These are phyloP conservation scores for Sphaerulina musiva DNA, from an alignment of 2,329 filamentous ascomycete species.

Conservation along the genomic window DNA sequence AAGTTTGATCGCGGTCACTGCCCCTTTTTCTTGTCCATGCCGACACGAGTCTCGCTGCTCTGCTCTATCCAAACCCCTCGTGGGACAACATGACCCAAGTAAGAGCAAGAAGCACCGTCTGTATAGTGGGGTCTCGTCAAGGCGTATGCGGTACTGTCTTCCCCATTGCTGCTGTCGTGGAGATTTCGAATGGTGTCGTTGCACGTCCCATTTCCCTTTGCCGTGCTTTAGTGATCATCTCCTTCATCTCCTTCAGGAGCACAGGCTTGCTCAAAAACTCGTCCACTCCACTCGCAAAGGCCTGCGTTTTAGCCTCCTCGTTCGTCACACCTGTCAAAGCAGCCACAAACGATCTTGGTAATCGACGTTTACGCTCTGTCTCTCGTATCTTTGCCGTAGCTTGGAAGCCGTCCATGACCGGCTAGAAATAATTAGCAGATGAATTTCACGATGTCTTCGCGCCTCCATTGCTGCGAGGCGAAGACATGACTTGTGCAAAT, in stretches of 20 bases:
- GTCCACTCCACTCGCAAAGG: constrained; percentile 24
- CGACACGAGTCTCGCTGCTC: not conserved
- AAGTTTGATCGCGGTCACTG: not conserved
- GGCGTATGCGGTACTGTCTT: not conserved
- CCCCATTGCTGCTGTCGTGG: not conserved
- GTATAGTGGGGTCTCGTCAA: too few species aligned
- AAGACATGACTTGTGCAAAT: too few species aligned
- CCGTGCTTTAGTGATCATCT: not conserved
- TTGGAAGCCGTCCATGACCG: constrained; percentile 20
- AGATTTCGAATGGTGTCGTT: not conserved
- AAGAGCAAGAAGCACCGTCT: too few species aligned
- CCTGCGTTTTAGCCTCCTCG: constrained; percentile 17
- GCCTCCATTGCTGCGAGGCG: too few species aligned
- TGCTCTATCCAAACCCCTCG: too few species aligned
- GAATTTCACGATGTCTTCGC: too few species aligned
- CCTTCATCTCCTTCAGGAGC: constrained; percentile 13
- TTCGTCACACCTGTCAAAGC: constrained; percentile 27
- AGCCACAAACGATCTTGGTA: constrained; percentile 15
- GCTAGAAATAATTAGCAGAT: not conserved
- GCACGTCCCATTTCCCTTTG: not conserved
- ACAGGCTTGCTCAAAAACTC: constrained; percentile 27
- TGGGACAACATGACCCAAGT: too few species aligned
- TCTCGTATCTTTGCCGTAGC: constrained; percentile 20
- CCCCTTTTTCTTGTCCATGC: not conserved
- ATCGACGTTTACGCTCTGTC: constrained; percentile 14